phyloP scores from a whole-genome alignment of 2,329 filamentous ascomycete genomes.

The Bisporella sp. region DNA sequence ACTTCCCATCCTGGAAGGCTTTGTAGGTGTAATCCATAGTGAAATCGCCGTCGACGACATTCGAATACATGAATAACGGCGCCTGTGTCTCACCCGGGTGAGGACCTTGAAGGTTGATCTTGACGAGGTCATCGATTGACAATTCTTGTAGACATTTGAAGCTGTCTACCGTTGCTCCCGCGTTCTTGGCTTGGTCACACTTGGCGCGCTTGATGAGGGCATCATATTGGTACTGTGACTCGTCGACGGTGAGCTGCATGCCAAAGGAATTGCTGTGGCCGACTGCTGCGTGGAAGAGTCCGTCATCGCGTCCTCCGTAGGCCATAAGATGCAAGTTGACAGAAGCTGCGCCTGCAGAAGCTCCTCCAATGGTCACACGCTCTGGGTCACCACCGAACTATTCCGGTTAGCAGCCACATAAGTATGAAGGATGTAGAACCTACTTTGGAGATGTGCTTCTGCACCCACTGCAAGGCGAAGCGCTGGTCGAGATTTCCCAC shows the following conservation, averaged over 20 bases:
- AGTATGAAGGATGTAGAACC: constrained; percentile 2
- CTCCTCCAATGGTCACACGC: constrained; percentile 63
- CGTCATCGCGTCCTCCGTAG: constrained; percentile 40
- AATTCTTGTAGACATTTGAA: constrained; percentile 40
- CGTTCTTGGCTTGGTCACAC: constrained; percentile 27
- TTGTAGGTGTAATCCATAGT: constrained; percentile 43
- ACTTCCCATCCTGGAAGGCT: constrained; percentile 39
- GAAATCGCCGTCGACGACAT: constrained; percentile 47
- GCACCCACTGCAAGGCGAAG: constrained; percentile 63
- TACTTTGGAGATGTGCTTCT: constrained; percentile 50
- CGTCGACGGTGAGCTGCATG: constrained; percentile 36
- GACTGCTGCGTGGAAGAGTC: constrained; percentile 44
- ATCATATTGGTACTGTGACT: constrained; percentile 46
- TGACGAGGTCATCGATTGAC: constrained; percentile 34
- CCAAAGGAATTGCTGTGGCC: constrained; percentile 47
- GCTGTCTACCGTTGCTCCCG: constrained; percentile 22
- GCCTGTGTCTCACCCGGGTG: constrained; percentile 24
- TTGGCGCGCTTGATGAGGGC: constrained; percentile 38
- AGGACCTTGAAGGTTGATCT: constrained; percentile 35
- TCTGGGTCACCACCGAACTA: constrained; percentile 63
- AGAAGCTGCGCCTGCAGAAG: constrained; percentile 60
- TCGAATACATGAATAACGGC: constrained; percentile 47
- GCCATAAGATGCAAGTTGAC: constrained; percentile 58
- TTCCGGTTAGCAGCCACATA: background rate
- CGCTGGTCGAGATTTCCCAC: constrained; percentile 65